Evolutionary conservation across 179 eudicot species (phyloP).

Genomic region (Spinacia oleracea): DNA sequence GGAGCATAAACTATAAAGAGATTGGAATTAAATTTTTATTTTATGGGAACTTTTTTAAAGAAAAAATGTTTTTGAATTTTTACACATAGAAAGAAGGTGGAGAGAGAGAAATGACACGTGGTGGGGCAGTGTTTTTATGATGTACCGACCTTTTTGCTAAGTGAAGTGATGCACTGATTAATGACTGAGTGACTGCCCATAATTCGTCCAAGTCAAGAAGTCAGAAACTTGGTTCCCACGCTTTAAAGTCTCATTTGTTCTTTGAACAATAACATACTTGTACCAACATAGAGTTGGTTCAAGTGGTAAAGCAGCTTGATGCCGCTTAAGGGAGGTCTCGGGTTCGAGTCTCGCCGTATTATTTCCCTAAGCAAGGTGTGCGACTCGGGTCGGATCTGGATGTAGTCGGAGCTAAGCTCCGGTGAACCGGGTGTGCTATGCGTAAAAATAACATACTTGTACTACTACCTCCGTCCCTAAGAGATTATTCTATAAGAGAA

Average conservation of each 20-base stretch:
- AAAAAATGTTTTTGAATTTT: background rate
- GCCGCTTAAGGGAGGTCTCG: too few relatives aligned
- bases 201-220: constrained; percentile 23
- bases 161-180: background rate
- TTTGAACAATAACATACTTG: too few relatives aligned
- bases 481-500: too few relatives aligned
- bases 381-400: too few relatives aligned
- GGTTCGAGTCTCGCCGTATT: too few relatives aligned
- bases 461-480: too few relatives aligned
- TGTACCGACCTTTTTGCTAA: constrained; percentile 24
- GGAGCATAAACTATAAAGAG: background rate
- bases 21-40: background rate
- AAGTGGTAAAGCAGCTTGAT: too few relatives aligned
- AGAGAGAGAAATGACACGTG: constrained; percentile 24
- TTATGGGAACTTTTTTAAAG: background rate
- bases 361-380: too few relatives aligned
- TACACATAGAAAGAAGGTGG: background rate
- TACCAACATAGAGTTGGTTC: too few relatives aligned
- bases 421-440: too few relatives aligned
- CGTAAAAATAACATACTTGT: too few relatives aligned
- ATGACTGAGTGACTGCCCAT: background rate
- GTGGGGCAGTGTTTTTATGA: constrained; percentile 8
- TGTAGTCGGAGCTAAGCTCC: too few relatives aligned
- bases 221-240: constrained; percentile 1
- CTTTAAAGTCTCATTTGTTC: background rate